Evolutionary conservation across 306 rosid genomes (phyloP).

Genomic region (Betula pendula): DNA sequence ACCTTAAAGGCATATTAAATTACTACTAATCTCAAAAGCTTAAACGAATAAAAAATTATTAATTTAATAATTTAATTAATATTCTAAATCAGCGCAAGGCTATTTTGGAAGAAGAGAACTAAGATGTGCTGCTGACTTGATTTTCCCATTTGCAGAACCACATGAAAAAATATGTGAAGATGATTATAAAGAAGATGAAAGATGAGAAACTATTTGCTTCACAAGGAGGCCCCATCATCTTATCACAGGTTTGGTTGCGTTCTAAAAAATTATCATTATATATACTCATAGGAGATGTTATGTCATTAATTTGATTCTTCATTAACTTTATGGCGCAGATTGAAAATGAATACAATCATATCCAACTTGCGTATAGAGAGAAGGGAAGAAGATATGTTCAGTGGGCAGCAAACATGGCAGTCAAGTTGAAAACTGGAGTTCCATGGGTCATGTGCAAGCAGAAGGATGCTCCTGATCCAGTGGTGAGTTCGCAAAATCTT

Average conservation of each 20-base stretch:
- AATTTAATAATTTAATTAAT: too few species aligned
- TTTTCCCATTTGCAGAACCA: constrained; percentile 36
- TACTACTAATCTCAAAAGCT: too few species aligned
- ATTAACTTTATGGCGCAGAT: constrained; percentile 43
- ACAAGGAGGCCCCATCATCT: constrained; percentile 89
- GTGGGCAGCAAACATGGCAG: constrained; percentile 84
- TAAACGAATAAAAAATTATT: too few species aligned
- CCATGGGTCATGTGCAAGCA: constrained; percentile 99
- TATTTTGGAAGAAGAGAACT: constrained; percentile 12
- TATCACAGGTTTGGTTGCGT: constrained; percentile 67
- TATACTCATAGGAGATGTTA: not conserved
- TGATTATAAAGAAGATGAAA: constrained; percentile 57
- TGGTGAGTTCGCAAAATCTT: constrained; percentile 48
- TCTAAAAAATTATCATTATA: not conserved
- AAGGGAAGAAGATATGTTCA: constrained; percentile 59
- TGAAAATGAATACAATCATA: constrained; percentile 85
- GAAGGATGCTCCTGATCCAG: constrained; percentile 84
- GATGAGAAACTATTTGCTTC: constrained; percentile 65
- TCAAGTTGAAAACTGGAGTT: constrained; percentile 43
- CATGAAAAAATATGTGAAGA: constrained; percentile 60
- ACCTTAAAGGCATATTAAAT: too few species aligned
- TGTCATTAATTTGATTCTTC: not conserved
- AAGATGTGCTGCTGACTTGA: constrained; percentile 1
- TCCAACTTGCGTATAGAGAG: constrained; percentile 66
- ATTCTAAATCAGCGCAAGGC: too few species aligned